Evolutionary conservation across 2,329 filamentous ascomycete genomes (phyloP).

Genomic region (Sporothrix euskadiensis): DNA sequence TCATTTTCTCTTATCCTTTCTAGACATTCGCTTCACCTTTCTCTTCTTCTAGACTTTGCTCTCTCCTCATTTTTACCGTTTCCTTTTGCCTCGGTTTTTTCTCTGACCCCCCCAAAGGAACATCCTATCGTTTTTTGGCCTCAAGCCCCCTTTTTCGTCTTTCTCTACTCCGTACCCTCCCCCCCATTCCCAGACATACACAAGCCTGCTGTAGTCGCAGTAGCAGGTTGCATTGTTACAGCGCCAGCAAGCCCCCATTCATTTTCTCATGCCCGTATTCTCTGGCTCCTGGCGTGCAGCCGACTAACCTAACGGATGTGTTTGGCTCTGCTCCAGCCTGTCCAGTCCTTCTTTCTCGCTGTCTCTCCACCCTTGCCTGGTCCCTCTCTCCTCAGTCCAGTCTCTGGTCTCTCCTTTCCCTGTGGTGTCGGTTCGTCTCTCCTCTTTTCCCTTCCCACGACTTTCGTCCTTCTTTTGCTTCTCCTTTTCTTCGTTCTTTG

Average conservation of each 20-base stretch:
- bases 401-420: constrained; percentile 32
- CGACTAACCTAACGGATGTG: neutral
- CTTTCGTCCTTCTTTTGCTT: constrained; percentile 28
- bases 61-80: neutral
- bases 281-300: constrained; percentile 2
- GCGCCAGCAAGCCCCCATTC: neutral
- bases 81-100: constrained; percentile 13
- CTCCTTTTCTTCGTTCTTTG: constrained; percentile 31
- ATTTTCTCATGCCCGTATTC: constrained; percentile 19
- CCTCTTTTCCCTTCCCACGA: constrained; percentile 29
- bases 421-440: constrained; percentile 32
- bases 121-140: constrained; percentile 12
- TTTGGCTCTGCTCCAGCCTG: constrained; percentile 9
- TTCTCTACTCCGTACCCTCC: constrained; percentile 22
- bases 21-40: neutral
- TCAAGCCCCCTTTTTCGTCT: constrained; percentile 16
- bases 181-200: constrained; percentile 14
- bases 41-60: neutral
- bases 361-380: neutral
- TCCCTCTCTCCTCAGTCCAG: neutral
- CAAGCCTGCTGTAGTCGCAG: constrained; percentile 13
- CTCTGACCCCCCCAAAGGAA: neutral
- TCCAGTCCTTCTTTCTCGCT: neutral
- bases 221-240: constrained; percentile 14
- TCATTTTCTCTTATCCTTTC: neutral